Percentiles rank a stretch among this genome's conserved stretches.
phyloP scores from a whole-genome alignment of 1,284 basidiomycete species.

The Boletellus sp. region DNA sequence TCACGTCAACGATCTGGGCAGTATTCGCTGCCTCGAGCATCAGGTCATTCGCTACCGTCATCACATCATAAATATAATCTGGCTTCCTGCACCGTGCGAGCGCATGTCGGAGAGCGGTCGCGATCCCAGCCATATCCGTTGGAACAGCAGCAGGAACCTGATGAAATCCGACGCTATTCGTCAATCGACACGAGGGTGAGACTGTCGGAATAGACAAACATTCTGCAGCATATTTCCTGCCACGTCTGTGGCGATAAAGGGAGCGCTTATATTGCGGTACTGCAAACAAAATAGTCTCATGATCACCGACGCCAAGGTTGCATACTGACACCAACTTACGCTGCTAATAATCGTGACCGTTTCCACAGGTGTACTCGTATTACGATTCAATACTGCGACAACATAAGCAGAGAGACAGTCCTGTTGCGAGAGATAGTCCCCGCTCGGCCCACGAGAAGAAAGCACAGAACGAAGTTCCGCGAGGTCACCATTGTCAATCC shows the following conservation, averaged over 20 bases:
- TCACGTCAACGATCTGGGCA: conserved; percentile 22
- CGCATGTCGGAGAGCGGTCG: conserved; percentile 25
- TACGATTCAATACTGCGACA: neutral
- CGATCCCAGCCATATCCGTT: conserved; percentile 18
- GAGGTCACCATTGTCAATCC: conserved; percentile 3
- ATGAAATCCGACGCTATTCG: neutral
- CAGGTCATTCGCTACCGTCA: conserved; percentile 27
- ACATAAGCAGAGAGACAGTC: conserved; percentile 35
- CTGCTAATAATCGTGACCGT: conserved; percentile 29
- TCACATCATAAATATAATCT: conserved; percentile 23
- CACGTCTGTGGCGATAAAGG: conserved; percentile 19
- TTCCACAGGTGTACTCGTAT: neutral
- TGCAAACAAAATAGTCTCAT: conserved; percentile 9
- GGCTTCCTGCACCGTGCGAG: conserved; percentile 21
- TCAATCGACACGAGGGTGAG: neutral
- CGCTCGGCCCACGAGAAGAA: neutral
- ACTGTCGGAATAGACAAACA: conserved; percentile 19
- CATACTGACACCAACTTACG: conserved; percentile 18
- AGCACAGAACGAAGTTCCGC: no score
- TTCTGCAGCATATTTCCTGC: conserved; percentile 30
- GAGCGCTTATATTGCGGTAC: conserved; percentile 26
- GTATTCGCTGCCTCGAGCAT: conserved; percentile 29
- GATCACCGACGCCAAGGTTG: neutral
- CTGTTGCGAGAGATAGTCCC: conserved; percentile 22
- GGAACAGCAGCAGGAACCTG: conserved; percentile 19